A percentile compares a stretch with the other conserved stretches of the same genome.
phyloP scores from a whole-genome alignment of 192 early-diverging fungal species.

The Pilobolus umbonatus region DNA sequence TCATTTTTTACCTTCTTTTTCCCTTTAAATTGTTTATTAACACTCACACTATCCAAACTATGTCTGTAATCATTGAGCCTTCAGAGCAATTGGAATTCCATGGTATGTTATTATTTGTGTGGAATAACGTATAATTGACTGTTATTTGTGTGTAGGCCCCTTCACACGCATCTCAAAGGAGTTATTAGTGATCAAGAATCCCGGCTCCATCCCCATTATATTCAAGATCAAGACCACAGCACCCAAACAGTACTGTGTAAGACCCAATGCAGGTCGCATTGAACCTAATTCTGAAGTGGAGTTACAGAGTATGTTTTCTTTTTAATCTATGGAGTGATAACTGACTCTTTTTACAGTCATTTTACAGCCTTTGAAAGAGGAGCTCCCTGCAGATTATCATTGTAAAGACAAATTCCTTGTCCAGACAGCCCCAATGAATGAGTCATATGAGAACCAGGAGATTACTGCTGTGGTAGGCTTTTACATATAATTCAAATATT shows the following conservation, averaged over 20 bases:
- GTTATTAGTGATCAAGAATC: slow-evolving; percentile 56
- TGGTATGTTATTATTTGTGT: neutral
- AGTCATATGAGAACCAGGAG: slow-evolving; percentile 58
- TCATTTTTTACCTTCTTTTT: neutral
- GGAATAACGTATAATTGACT: neutral
- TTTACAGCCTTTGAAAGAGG: slow-evolving; percentile 88
- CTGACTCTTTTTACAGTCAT: slow-evolving; percentile 49
- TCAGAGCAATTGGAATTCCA: slow-evolving; percentile 9
- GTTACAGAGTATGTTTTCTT: slow-evolving; percentile 64
- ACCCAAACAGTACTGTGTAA: slow-evolving; percentile 94
- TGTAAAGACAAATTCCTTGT: slow-evolving; percentile 97
- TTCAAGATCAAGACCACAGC: slow-evolving; percentile 99
- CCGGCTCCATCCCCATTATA: slow-evolving; percentile 63
- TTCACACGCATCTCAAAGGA: slow-evolving; percentile 58
- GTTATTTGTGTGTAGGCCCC: slow-evolving; percentile 40
- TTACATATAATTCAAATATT: neutral
- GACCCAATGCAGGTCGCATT: slow-evolving; percentile 85
- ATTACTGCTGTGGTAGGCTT: slow-evolving; percentile 55
- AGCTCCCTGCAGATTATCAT: slow-evolving; percentile 70
- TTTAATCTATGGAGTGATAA: neutral
- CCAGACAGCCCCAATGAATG: slow-evolving; percentile 75
- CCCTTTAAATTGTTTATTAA: neutral
- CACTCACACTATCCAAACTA: neutral
- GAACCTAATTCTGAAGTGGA: slow-evolving; percentile 61
- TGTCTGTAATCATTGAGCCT: slow-evolving; percentile 11